Evolutionary conservation across 2,329 filamentous ascomycete genomes (phyloP).

Genomic region (Ceratocystis albifundus): DNA sequence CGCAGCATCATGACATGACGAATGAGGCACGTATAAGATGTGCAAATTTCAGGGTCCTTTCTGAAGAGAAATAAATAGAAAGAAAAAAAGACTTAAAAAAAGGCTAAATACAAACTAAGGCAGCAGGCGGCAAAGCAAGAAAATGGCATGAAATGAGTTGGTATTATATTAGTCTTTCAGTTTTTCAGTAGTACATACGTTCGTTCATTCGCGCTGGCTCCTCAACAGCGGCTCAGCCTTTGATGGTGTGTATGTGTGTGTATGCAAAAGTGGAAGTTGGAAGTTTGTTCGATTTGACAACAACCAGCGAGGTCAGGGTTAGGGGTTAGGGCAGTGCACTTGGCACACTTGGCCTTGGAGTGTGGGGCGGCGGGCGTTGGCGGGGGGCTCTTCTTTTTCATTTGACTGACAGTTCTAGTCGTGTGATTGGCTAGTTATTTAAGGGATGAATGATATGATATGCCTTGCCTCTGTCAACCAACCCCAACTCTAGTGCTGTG

Average conservation of each 20-base stretch:
- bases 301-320: background rate
- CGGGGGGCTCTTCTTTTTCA: background rate
- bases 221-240: background rate
- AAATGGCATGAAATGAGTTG: background rate
- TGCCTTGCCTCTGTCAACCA: background rate
- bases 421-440: background rate
- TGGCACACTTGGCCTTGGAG: too few species aligned
- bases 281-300: background rate
- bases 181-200: too few species aligned
- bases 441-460: too few species aligned
- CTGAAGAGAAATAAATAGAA: background rate
- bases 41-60: background rate
- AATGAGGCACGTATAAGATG: background rate
- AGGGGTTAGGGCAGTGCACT: background rate
- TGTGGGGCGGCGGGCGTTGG: too few species aligned
- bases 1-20: background rate
- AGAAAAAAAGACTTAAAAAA: too few species aligned
- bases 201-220: background rate
- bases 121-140: background rate
- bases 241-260: background rate
- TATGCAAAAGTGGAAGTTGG: background rate
- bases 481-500: background rate
- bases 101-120: background rate
- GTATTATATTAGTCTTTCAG: too few species aligned
- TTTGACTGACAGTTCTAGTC: background rate